These are phyloP conservation scores for Panicum miliaceum DNA, from an alignment of 176 grass and related monocot genomes.

Conservation along the genomic window DNA sequence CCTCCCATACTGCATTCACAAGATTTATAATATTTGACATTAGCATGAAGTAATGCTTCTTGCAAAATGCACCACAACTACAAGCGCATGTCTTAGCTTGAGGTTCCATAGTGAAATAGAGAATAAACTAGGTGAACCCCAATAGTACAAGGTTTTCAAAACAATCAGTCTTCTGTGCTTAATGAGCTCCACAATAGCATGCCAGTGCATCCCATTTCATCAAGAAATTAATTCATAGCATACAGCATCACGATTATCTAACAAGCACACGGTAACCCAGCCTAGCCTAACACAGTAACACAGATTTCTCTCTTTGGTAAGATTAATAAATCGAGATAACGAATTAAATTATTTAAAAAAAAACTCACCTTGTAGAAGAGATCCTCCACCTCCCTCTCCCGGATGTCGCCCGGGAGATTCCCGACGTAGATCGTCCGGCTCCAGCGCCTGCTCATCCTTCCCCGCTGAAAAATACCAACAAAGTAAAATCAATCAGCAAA, in stretches of 20 bases:
- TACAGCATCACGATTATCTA: not conserved
- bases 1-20: conserved; percentile 70
- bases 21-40: not conserved
- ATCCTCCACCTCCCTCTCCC: conserved; percentile 97
- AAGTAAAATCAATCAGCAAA: not conserved
- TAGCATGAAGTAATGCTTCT: not conserved
- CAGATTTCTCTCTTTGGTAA: not conserved
- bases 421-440: conserved; percentile 91
- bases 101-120: not conserved
- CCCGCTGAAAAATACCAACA: conserved; percentile 4
- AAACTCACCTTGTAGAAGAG: conserved; percentile 72
- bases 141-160: not conserved
- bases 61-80: not conserved
- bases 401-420: conserved; percentile 93
- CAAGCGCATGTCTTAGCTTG: not conserved
- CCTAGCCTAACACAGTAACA: no score
- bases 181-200: not conserved
- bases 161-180: not conserved
- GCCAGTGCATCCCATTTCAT: not conserved
- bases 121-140: not conserved
- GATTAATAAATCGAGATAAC: not conserved
- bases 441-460: conserved; percentile 84
- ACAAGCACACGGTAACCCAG: not conserved
- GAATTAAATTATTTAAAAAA: not conserved
- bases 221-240: not conserved